phyloP scores from a whole-genome alignment of 352 stramenopile genomes.

The Phytophthora aleatoria region DNA sequence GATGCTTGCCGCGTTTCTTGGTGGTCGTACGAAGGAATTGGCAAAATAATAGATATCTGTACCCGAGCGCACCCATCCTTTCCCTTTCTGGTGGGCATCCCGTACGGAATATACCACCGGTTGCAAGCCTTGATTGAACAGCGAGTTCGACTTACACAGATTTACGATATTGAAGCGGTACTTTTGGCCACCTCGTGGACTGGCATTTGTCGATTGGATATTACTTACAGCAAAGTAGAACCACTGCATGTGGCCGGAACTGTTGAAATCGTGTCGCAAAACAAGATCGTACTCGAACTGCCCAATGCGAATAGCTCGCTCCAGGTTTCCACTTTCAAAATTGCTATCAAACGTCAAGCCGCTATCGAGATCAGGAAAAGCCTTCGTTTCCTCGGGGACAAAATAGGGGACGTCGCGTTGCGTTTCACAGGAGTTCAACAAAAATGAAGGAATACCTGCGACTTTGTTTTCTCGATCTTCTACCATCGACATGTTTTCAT shows the following conservation, averaged over 20 bases:
- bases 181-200: slow-evolving; percentile 28
- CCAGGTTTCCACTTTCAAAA: slow-evolving; percentile 94
- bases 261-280: slow-evolving; percentile 87
- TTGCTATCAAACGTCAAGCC: slow-evolving; percentile 90
- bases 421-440: slow-evolving; percentile 17
- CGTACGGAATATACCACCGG: slow-evolving; percentile 88
- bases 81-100: slow-evolving; percentile 53
- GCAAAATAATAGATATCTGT: slow-evolving; percentile 88
- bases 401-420: slow-evolving; percentile 39
- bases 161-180: slow-evolving; percentile 95
- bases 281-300: slow-evolving; percentile 91
- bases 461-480: slow-evolving; percentile 21
- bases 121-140: slow-evolving; percentile 92
- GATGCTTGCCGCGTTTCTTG: slow-evolving; percentile 17
- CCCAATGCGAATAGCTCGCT: slow-evolving; percentile 81
- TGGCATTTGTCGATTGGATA: slow-evolving; percentile 22
- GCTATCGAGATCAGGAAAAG: slow-evolving; percentile 20
- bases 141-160: slow-evolving; percentile 90
- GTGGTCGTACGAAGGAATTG: slow-evolving; percentile 58
- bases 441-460: slow-evolving; percentile 26
- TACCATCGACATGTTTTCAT: slow-evolving; percentile 50
- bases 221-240: slow-evolving; percentile 95
- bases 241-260: slow-evolving; percentile 88
- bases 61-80: slow-evolving; percentile 80
- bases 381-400: slow-evolving; percentile 33